A percentile compares a stretch with the other conserved stretches of the same genome.
phyloP scores from a whole-genome alignment of 306 rosid species.

The Styphnolobium japonicum region DNA sequence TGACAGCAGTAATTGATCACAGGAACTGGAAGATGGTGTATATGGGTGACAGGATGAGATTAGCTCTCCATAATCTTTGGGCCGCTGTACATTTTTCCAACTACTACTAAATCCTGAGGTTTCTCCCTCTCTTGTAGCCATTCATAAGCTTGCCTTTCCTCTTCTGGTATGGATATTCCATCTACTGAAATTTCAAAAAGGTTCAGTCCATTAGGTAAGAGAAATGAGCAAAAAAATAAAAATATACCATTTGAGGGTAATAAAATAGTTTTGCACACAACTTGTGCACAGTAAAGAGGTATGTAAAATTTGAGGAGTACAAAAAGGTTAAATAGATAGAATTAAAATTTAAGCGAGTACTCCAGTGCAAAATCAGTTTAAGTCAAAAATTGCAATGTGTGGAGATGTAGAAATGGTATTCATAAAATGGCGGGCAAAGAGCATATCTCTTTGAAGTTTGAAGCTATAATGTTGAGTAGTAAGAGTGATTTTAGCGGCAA shows the following conservation, averaged over 20 bases:
- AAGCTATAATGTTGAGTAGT: not conserved
- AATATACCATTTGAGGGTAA: not conserved
- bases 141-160: conserved; percentile 53
- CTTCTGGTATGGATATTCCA: conserved; percentile 56
- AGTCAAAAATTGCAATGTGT: not conserved
- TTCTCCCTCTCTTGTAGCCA: conserved; percentile 89
- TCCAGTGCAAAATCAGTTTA: not conserved
- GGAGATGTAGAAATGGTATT: not conserved
- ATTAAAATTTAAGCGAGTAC: too few species aligned
- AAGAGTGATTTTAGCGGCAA: not conserved
- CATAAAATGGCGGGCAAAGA: not conserved
- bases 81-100: conserved; percentile 63
- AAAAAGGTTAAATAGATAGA: not conserved
- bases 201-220: not conserved
- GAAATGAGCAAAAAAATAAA: not conserved
- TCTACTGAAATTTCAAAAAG: conserved; percentile 41
- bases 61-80: conserved; percentile 62
- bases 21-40: conserved; percentile 2
- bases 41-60: conserved; percentile 8
- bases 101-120: conserved; percentile 58
- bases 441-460: not conserved
- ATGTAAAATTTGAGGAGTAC: not conserved
- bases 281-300: not conserved
- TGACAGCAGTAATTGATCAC: conserved; percentile 8
- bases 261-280: not conserved